phyloP scores from a whole-genome alignment of 345 rosid genomes.

The Xanthoceras sorbifolium region DNA sequence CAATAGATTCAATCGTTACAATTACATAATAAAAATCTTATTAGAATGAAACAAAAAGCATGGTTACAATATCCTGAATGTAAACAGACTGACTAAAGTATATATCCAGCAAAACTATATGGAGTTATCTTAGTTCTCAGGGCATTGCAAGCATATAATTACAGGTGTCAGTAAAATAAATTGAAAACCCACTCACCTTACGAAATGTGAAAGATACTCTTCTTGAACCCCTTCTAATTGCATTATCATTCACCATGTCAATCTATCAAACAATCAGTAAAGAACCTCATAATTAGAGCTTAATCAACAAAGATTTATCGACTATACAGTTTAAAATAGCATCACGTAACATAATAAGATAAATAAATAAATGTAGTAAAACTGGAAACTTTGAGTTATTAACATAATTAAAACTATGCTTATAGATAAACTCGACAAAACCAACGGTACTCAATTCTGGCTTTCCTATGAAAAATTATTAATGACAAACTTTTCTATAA shows the following conservation, averaged over 20 bases:
- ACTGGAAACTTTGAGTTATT: background rate
- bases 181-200: slow-evolving; percentile 49
- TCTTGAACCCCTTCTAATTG: slow-evolving; percentile 67
- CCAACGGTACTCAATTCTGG: background rate
- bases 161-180: background rate
- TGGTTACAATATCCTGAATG: background rate
- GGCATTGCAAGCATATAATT: slow-evolving; percentile 12
- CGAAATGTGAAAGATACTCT: slow-evolving; percentile 93
- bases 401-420: background rate
- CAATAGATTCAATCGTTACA: background rate
- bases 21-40: background rate
- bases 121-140: background rate
- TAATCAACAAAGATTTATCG: background rate
- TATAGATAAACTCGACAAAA: background rate
- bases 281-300: background rate
- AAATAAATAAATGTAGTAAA: background rate
- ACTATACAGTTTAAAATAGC: background rate
- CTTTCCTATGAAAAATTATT: background rate
- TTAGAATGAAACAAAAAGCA: background rate
- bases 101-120: background rate
- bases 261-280: slow-evolving; percentile 47
- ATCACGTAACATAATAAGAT: too few relatives aligned
- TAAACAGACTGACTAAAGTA: background rate
- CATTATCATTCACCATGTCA: slow-evolving; percentile 69
- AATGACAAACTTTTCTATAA: background rate